Percentiles rank a stretch among this genome's conserved stretches.
These are phyloP conservation scores for Penicillium palitans DNA, from an alignment of 2,329 filamentous ascomycete genomes.

Conservation along the genomic window DNA sequence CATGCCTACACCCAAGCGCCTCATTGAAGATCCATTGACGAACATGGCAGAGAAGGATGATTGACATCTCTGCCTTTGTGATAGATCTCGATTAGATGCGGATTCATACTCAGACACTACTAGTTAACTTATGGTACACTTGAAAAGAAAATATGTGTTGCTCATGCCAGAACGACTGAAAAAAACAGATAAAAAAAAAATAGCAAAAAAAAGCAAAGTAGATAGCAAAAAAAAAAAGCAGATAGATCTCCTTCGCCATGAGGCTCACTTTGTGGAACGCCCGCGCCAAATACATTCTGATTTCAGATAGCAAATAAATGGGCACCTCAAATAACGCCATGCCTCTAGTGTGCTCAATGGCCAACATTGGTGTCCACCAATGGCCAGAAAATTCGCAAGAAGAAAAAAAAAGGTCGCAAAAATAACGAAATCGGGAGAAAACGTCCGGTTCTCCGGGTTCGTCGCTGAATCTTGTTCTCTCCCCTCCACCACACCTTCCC, in stretches of 20 bases:
- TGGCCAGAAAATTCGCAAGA: not conserved
- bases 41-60: conserved; percentile 7
- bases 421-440: not conserved
- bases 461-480: not conserved
- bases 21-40: conserved; percentile 7
- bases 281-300: not conserved
- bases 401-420: not conserved
- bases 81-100: conserved; percentile 1
- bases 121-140: conserved; percentile 13
- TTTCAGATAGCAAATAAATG: conserved; percentile 3
- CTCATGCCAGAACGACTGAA: not conserved
- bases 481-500: conserved; percentile 3
- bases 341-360: conserved; percentile 17
- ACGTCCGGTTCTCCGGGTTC: not conserved
- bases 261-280: not conserved
- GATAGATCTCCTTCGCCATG: conserved; percentile 4
- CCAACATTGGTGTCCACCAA: not conserved
- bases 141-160: conserved; percentile 2
- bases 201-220: not conserved
- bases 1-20: not conserved
- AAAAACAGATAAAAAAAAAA: not conserved
- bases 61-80: conserved; percentile 2
- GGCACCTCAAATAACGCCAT: conserved; percentile 9
- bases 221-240: not conserved
- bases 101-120: not conserved